Evolutionary conservation across 106 monocot genomes (phyloP), one percentile per base, ranked within the genome.

Genomic region (Acanthochlamys bracteata): DNA sequence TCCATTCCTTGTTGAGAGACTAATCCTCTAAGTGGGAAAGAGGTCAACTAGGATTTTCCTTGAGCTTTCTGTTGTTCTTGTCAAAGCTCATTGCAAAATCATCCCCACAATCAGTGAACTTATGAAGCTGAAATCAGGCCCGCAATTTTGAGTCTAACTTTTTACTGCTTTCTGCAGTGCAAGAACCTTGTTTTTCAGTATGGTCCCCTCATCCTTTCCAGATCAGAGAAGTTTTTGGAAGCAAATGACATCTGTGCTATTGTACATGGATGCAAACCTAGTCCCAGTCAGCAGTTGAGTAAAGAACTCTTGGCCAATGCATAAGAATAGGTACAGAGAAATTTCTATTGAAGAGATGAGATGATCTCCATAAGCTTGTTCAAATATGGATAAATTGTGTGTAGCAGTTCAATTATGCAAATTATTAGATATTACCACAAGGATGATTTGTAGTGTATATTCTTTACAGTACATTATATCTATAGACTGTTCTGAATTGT

Each of bases 151-250:
- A 4, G 17, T 49, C 49, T 49, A 14, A 49, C 15, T 42, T 24
- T 46, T 49, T 14, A 13, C 22, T 49, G 42, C 24, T 7, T 42
- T 40, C 10, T 71, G 16, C 71, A 89, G 84, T 89, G 89, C 72
- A 79, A 89, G 71, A 78, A 66, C 41, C 64, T 84, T 69, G 84
- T 89, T 4, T 61, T 76, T 39, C 58, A 79, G 41, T 79, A 84
- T 57, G 76, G 45, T 11, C 84, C 84, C 0, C 43, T 82, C 25
- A 66, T 84, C 26, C 57, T 89, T 21, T 43, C 52, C 16, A 74
- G 76, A 17, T 55, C 70, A 1, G 70, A 79, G 63, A 84, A 65
- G 40, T 79, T 84, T 69, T 53, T 89, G 7, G 76, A 84, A 82
- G 79, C 54, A 25, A 82, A 79, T 11, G 78, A 82, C 40, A 62